A percentile compares a stretch with the other conserved stretches of the same genome.
phyloP scores from a whole-genome alignment of 208 protist species.

The Wallacemonas sp. region DNA sequence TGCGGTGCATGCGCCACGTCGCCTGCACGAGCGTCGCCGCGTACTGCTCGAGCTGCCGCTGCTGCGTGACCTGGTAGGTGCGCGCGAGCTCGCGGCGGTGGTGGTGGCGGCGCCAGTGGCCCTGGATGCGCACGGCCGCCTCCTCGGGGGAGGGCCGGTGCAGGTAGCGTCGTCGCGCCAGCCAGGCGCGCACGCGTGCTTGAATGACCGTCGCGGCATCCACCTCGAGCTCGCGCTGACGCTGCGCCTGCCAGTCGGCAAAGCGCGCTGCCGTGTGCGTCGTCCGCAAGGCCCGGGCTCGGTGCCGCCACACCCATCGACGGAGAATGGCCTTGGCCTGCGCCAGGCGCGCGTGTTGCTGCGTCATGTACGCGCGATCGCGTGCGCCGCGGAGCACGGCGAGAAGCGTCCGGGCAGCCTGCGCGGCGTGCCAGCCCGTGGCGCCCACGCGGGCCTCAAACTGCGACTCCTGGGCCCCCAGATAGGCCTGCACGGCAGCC shows the following conservation, averaged over 20 bases:
- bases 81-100: slow-evolving; percentile 1
- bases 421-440: slow-evolving; percentile 23
- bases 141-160: slow-evolving; percentile 1
- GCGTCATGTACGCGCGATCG: slow-evolving; percentile 29
- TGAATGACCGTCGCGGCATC: slow-evolving; percentile 60
- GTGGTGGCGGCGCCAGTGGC: slow-evolving; percentile 28
- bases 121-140: slow-evolving; percentile 33
- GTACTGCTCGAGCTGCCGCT: slow-evolving; percentile 25
- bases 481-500: slow-evolving; percentile 32
- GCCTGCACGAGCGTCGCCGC: slow-evolving; percentile 64
- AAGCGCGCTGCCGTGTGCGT: slow-evolving; percentile 30
- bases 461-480: slow-evolving; percentile 21
- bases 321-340: slow-evolving; percentile 42
- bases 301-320: slow-evolving; percentile 34
- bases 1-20: slow-evolving; percentile 53
- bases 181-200: slow-evolving; percentile 40
- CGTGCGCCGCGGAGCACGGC: slow-evolving; percentile 54
- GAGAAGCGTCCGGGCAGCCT: slow-evolving; percentile 34
- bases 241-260: slow-evolving; percentile 19
- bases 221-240: slow-evolving; percentile 55
- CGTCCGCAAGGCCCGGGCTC: slow-evolving; percentile 24
- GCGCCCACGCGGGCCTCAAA: slow-evolving; percentile 32
- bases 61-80: slow-evolving; percentile 12
- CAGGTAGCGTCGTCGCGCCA: slow-evolving; percentile 17
- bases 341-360: slow-evolving; percentile 10